Evolutionary conservation across 129 eudicot species (phyloP), one percentile per base, ranked within the genome.

Genomic region (Flaveria bidentis): DNA sequence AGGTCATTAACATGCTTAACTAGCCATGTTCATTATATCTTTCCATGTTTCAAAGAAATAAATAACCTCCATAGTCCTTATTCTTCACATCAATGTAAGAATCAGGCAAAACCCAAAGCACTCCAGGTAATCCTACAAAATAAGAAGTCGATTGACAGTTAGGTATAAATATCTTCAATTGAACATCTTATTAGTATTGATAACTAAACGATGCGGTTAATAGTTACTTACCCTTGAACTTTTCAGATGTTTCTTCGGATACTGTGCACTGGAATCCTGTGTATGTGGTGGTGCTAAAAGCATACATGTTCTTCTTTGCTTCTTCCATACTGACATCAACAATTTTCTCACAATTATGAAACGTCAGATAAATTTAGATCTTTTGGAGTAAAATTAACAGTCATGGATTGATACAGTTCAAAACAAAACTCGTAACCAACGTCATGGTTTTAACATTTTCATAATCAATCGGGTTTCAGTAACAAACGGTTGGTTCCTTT

Each of bases 301-400:
- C 97, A 47, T 95, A 95, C 97, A 95, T 91, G 80, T 95, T 95
- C 89, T 95, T 91, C 88, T 95, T 95, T 44, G 99, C 97, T 85
- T 95, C 99, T 85, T 95, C 99, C 90, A 87, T 87, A 76, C 97
- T 92, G 82, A 18, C 51, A 75, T 64, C 57, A 26, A 56, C 28
- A 66, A 65, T 15, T 28, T 52, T 74, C 28, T 16, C 53, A 51
- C 57, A 66, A 20, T 39, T 22, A 72, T n/a, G 12, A 46, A 73
- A 73, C 25, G 4, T 47, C 14, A 7, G 2, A 11, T 18, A 9
- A 69, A 17, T 2, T 52, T 39, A 30, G 36, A 30, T 53, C 52
- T 12, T 53, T 18, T 12, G 9, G 9, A 71, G 45, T 36, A 72
- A 72, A 33, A 25, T 36, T 36, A 36, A 36, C 7, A 36, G 7